phyloP scores from a whole-genome alignment of 2,329 filamentous ascomycete genomes.

The Neofusicoccum parvum region DNA sequence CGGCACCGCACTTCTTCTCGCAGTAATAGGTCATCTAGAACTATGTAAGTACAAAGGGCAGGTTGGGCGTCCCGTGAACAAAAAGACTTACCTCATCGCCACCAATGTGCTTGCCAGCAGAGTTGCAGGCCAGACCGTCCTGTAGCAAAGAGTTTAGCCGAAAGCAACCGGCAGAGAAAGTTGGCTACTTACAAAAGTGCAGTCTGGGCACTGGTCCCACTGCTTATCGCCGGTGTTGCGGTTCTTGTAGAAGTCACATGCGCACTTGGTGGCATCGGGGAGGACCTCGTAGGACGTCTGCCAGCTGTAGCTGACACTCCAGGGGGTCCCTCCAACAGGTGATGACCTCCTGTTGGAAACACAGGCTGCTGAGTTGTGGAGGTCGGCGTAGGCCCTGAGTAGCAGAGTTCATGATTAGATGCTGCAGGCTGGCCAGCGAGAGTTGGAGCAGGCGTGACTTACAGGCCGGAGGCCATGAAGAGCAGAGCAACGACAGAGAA shows the following conservation, averaged over 20 bases:
- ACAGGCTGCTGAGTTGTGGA: not conserved
- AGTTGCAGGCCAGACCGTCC: conserved; percentile 30
- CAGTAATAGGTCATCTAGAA: conserved; percentile 29
- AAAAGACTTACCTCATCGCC: conserved; percentile 29
- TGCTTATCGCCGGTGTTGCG: conserved; percentile 32
- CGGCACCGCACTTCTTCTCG: conserved; percentile 23
- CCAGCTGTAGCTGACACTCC: conserved; percentile 13
- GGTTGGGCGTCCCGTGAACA: not conserved
- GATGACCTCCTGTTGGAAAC: not conserved
- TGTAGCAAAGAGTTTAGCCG: conserved; percentile 17
- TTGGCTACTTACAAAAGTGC: conserved; percentile 26
- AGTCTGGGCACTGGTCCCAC: conserved; percentile 35
- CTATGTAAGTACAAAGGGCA: not conserved
- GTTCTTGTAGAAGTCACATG: not conserved
- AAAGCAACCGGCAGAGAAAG: not conserved
- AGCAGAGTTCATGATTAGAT: not conserved
- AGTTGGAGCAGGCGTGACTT: not conserved
- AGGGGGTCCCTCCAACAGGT: conserved; percentile 2
- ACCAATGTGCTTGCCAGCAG: conserved; percentile 30
- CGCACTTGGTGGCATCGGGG: not conserved
- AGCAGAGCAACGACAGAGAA: not conserved
- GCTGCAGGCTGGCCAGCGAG: not conserved
- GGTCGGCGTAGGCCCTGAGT: not conserved
- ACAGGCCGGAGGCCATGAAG: not conserved
- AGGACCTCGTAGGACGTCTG: conserved; percentile 7